Percentiles rank a stretch among this genome's conserved stretches.
These are phyloP conservation scores for Beauveria asiatica DNA, from an alignment of 2,329 filamentous ascomycete genomes.

Conservation along the genomic window DNA sequence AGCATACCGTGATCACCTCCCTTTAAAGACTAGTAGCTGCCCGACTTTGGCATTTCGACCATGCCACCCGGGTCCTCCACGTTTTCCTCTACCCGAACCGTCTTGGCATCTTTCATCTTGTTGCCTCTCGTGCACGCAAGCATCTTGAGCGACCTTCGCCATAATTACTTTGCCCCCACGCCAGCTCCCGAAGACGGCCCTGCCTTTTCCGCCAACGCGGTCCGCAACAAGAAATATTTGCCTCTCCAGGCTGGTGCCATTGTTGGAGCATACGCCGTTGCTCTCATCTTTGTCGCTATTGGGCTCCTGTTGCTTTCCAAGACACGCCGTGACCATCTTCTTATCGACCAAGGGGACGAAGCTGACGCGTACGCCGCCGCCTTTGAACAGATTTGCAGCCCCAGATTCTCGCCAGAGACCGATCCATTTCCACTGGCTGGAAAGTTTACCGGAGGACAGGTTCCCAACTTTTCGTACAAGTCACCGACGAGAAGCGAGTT, in stretches of 20 bases:
- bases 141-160: constrained; percentile 14
- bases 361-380: constrained; percentile 9
- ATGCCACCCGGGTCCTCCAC: constrained; percentile 29
- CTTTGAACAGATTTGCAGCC: constrained; percentile 15
- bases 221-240: constrained; percentile 56
- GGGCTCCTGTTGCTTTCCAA: constrained; percentile 53
- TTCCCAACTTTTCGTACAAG: constrained; percentile 45
- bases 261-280: constrained; percentile 72
- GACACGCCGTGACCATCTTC: constrained; percentile 43
- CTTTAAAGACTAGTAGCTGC: constrained; percentile 21
- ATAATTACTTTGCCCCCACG: constrained; percentile 31
- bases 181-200: constrained; percentile 53
- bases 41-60: constrained; percentile 24
- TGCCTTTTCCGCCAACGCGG: constrained; percentile 47
- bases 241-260: constrained; percentile 79
- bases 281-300: constrained; percentile 63
- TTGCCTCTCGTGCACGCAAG: constrained; percentile 20
- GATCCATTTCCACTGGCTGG: constrained; percentile 12
- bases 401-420: constrained; percentile 18
- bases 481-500: constrained; percentile 31
- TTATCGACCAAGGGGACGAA: constrained; percentile 38
- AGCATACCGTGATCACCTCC: constrained; percentile 25
- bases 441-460: constrained; percentile 21
- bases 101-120: constrained; percentile 21
- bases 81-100: constrained; percentile 18